These are phyloP conservation scores for Sclerotinia subarctica DNA, from an alignment of 2,329 filamentous ascomycete species.

Conservation along the genomic window DNA sequence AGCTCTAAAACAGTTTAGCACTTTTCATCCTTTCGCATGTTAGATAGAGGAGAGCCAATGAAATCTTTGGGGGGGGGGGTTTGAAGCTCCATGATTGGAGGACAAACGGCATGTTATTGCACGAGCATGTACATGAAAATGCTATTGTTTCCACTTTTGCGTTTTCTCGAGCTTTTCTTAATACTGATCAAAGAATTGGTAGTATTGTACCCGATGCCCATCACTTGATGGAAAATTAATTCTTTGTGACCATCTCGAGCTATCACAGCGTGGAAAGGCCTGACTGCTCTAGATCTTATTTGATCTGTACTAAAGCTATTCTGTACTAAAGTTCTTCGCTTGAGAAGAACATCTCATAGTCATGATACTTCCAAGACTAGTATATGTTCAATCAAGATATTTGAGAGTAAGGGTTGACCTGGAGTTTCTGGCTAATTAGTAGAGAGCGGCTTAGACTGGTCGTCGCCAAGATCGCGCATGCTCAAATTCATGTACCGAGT, in stretches of 20 bases:
- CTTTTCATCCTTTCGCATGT: no score
- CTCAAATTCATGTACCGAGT: no score
- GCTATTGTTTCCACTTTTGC: background rate
- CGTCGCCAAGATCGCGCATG: no score
- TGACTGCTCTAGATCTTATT: background rate
- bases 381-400: background rate
- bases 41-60: background rate
- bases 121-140: background rate
- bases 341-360: background rate
- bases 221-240: background rate
- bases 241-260: background rate
- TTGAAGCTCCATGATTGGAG: background rate
- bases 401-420: background rate
- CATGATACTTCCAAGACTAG: background rate
- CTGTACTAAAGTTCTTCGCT: background rate
- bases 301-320: background rate
- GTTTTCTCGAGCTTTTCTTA: background rate
- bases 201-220: background rate
- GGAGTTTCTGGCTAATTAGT: no score
- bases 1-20: background rate
- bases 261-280: no score
- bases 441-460: no score
- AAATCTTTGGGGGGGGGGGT: background rate
- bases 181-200: background rate
- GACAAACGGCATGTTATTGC: background rate